A percentile compares a stretch with the other conserved stretches of the same genome.
phyloP scores from a whole-genome alignment of 192 early-diverging fungal species.

The Coemansia sp. region DNA sequence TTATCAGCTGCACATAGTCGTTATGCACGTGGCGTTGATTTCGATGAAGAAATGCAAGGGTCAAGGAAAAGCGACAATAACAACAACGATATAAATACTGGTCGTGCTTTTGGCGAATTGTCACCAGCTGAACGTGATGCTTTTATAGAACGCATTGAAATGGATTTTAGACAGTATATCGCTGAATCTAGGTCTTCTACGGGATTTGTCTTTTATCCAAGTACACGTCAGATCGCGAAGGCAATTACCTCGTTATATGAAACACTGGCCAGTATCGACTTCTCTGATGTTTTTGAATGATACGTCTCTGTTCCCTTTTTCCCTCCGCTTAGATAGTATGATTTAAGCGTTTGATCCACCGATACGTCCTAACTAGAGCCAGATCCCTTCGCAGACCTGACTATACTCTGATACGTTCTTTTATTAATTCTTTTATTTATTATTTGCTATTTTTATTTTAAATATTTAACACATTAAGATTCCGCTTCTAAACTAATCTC shows the following conservation, averaged over 20 bases:
- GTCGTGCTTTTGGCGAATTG: slow-evolving; percentile 15
- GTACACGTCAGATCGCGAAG: slow-evolving; percentile 22
- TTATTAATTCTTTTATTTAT: too few species aligned
- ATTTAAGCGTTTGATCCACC: too few species aligned
- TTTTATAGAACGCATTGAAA: slow-evolving; percentile 20
- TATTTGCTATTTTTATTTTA: too few species aligned
- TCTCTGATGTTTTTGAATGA: slow-evolving; percentile 19
- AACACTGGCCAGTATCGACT: slow-evolving; percentile 21
- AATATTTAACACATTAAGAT: too few species aligned
- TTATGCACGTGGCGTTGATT: neutral
- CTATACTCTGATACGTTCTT: too few species aligned
- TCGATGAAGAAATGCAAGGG: neutral
- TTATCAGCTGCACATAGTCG: slow-evolving; percentile 3
- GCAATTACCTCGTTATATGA: slow-evolving; percentile 28
- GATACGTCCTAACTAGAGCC: too few species aligned
- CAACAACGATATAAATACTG: neutral
- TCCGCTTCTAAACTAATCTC: neutral
- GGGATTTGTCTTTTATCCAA: slow-evolving; percentile 31
- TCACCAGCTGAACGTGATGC: slow-evolving; percentile 24
- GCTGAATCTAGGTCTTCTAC: slow-evolving; percentile 12
- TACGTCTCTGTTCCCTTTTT: neutral
- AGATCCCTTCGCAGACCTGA: too few species aligned
- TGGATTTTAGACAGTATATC: slow-evolving; percentile 25
- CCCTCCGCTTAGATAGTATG: too few species aligned
- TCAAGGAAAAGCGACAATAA: neutral